Percentiles rank a stretch among this genome's conserved stretches.
These are phyloP conservation scores for Talaromyces ruber DNA, from an alignment of 495 filamentous ascomycete species.

Conservation along the genomic window DNA sequence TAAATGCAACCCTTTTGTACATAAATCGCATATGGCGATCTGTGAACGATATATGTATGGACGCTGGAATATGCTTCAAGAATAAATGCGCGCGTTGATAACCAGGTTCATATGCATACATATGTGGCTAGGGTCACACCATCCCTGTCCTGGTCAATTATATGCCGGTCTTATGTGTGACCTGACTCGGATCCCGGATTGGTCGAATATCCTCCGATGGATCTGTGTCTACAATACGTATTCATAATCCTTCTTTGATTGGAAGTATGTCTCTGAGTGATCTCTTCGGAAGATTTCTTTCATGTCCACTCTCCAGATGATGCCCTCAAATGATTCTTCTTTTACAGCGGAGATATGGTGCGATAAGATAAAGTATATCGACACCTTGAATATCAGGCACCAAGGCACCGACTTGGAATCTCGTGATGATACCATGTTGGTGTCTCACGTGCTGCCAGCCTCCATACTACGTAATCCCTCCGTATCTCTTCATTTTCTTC, in stretches of 20 bases:
- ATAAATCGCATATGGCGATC: no score
- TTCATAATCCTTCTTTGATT: neutral
- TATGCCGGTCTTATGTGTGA: neutral
- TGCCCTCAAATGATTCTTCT: no score
- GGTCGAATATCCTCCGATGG: neutral
- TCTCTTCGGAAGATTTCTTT: no score
- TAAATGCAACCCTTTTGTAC: neutral
- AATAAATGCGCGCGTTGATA: no score
- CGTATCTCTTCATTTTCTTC: neutral
- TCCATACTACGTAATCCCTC: neutral
- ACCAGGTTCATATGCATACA: no score
- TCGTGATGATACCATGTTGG: neutral
- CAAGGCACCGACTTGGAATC: neutral
- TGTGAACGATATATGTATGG: neutral
- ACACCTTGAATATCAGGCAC: neutral
- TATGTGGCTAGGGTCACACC: no score
- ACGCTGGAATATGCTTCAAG: no score
- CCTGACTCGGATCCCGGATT: neutral
- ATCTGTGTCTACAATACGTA: neutral
- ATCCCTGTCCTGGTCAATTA: neutral
- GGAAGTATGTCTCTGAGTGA: no score
- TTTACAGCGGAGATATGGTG: neutral
- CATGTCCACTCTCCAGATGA: no score
- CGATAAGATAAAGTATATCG: neutral
- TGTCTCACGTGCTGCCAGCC: neutral